These are phyloP conservation scores for Myriosclerotinia curreyana DNA, from an alignment of 2,329 filamentous ascomycete species.

Conservation along the genomic window DNA sequence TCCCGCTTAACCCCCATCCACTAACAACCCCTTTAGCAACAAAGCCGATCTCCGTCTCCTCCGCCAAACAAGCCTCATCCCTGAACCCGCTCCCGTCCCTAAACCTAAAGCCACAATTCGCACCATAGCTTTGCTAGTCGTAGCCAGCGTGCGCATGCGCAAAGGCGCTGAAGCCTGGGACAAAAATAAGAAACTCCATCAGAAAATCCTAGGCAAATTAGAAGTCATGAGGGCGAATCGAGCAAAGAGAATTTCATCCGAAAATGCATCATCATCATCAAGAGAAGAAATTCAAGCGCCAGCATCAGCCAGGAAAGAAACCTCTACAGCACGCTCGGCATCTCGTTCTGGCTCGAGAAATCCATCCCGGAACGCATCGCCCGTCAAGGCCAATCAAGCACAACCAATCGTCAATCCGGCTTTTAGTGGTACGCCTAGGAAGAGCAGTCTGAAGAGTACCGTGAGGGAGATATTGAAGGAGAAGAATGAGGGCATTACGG, in stretches of 20 bases:
- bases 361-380: slow-evolving; percentile 12
- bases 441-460: slow-evolving; percentile 14
- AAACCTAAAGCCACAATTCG: slow-evolving; percentile 41
- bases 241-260: neutral
- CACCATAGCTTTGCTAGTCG: slow-evolving; percentile 47
- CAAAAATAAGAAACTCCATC: slow-evolving; percentile 47
- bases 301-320: neutral
- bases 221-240: slow-evolving; percentile 30
- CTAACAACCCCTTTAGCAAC: slow-evolving; percentile 61
- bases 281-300: neutral
- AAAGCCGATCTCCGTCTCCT: slow-evolving; percentile 85
- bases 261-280: neutral
- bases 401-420: slow-evolving; percentile 8
- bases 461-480: slow-evolving; percentile 15
- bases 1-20: slow-evolving; percentile 21
- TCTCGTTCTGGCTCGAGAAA: slow-evolving; percentile 6
- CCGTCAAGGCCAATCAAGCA: slow-evolving; percentile 11
- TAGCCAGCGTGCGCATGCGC: slow-evolving; percentile 51
- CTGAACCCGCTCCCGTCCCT: slow-evolving; percentile 6
- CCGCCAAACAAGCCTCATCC: slow-evolving; percentile 70
- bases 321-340: neutral
- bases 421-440: neutral
- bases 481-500: neutral
- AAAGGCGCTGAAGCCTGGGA: slow-evolving; percentile 50
- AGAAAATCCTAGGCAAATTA: slow-evolving; percentile 34